Percentiles rank a stretch among this genome's conserved stretches.
phyloP scores from a whole-genome alignment of 129 eudicot species.

The Daucus carota region DNA sequence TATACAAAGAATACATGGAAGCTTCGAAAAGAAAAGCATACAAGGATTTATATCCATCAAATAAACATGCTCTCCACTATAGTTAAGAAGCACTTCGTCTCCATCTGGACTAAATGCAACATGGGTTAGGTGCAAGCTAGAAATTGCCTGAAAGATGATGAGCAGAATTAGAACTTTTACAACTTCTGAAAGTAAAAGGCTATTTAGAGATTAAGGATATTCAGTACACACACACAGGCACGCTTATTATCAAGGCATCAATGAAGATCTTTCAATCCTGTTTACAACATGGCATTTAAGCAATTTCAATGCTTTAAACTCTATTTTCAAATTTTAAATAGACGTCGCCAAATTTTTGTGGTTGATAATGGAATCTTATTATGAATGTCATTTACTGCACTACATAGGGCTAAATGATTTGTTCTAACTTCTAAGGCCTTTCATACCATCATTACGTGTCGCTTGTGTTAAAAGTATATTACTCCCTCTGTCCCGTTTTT shows the following conservation, averaged over 20 bases:
- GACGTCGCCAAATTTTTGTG: not conserved
- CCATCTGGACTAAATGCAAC: slow-evolving; percentile 88
- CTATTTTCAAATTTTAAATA: not conserved
- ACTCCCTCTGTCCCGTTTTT: too few relatives aligned
- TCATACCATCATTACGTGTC: not conserved
- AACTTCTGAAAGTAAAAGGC: not conserved
- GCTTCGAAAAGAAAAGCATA: slow-evolving; percentile 20
- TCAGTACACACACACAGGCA: too few relatives aligned
- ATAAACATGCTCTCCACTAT: slow-evolving; percentile 89
- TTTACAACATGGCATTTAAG: not conserved
- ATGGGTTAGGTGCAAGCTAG: slow-evolving; percentile 79
- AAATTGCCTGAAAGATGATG: slow-evolving; percentile 42
- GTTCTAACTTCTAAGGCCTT: not conserved
- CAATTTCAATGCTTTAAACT: not conserved
- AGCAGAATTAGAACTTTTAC: not conserved
- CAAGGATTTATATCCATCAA: slow-evolving; percentile 76
- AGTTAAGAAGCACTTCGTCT: slow-evolving; percentile 77
- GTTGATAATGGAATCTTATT: not conserved
- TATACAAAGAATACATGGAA: not conserved
- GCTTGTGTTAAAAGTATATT: not conserved
- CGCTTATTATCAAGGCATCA: not conserved
- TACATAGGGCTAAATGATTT: not conserved
- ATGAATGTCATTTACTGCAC: not conserved
- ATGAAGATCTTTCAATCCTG: not conserved
- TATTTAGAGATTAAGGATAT: not conserved